Conservation (phyloP, 768 basidiomycete species). For the Kwoniella sp. region DNA sequence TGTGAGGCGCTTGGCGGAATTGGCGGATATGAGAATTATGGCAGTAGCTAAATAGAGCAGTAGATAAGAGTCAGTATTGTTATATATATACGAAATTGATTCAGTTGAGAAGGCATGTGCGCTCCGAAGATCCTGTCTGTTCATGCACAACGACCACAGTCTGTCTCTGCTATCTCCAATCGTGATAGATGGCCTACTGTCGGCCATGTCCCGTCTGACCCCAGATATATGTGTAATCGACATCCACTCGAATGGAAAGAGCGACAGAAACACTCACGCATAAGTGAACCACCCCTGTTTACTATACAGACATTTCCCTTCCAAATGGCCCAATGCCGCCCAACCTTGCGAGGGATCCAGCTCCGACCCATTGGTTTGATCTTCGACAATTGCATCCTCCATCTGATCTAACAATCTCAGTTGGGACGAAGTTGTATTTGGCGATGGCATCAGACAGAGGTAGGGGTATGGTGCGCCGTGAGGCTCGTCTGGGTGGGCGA, state of each 20-base stretch:
- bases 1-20: slow-evolving; percentile 78
- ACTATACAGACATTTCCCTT: slow-evolving; percentile 49
- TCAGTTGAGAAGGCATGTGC: too few species aligned
- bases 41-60: slow-evolving; percentile 57
- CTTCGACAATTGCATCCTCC: slow-evolving; percentile 23
- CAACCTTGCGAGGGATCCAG: slow-evolving; percentile 42
- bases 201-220: too few species aligned
- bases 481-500: slow-evolving; percentile 21
- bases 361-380: slow-evolving; percentile 13
- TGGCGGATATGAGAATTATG: slow-evolving; percentile 94
- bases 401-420: slow-evolving; percentile 14
- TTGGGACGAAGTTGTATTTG: slow-evolving; percentile 30
- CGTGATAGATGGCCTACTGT: too few species aligned
- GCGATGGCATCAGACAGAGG: slow-evolving; percentile 49
- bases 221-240: too few species aligned
- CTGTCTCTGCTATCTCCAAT: too few species aligned
- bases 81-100: too few species aligned
- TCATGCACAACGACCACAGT: too few species aligned
- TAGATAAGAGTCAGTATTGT: not conserved
- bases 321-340: slow-evolving; percentile 44
- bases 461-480: slow-evolving; percentile 32
- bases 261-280: slow-evolving; percentile 72
- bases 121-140: too few species aligned
- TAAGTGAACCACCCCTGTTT: slow-evolving; percentile 72
- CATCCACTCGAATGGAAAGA: too few species aligned